Conservation (phyloP, 2,329 filamentous ascomycete species). For the Trichoderma sp. region DNA sequence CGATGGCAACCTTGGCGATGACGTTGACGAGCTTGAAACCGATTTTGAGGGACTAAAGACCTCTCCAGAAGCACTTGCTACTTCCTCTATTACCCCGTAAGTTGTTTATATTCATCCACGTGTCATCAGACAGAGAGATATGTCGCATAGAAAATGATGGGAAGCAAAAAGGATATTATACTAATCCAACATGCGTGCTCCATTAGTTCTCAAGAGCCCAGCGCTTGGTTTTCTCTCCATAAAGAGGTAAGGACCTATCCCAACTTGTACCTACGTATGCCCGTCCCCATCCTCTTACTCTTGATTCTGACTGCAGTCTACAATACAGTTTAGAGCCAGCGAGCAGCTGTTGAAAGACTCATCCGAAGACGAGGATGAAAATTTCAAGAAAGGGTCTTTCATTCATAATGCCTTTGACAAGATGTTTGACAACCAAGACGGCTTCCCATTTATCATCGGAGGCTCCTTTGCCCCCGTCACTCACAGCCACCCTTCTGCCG, state of each 20-base stretch:
- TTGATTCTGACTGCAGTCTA: constrained; percentile 4
- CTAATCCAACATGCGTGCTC: not conserved
- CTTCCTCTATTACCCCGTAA: not conserved
- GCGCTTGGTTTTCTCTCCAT: constrained; percentile 48
- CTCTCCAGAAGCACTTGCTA: constrained; percentile 45
- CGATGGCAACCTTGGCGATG: constrained; percentile 39
- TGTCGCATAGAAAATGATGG: not conserved
- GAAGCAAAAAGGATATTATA: not conserved
- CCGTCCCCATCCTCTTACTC: not conserved
- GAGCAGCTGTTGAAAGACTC: constrained; percentile 50
- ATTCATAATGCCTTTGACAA: constrained; percentile 58
- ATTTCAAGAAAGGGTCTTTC: constrained; percentile 46
- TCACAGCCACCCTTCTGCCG: constrained; percentile 49
- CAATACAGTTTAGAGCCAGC: constrained; percentile 46
- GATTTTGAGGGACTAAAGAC: constrained; percentile 55
- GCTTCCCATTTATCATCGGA: constrained; percentile 56
- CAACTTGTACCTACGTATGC: not conserved
- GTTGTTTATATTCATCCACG: not conserved
- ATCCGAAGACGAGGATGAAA: constrained; percentile 56
- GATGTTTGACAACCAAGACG: constrained; percentile 55
- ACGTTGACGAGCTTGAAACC: constrained; percentile 55
- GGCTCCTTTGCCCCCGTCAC: constrained; percentile 43
- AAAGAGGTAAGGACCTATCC: constrained; percentile 42
- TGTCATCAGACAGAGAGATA: not conserved
- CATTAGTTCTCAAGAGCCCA: constrained; percentile 14